Conservation (phyloP, 345 rosid genomes). For the Xanthoceras sorbifolium region DNA sequence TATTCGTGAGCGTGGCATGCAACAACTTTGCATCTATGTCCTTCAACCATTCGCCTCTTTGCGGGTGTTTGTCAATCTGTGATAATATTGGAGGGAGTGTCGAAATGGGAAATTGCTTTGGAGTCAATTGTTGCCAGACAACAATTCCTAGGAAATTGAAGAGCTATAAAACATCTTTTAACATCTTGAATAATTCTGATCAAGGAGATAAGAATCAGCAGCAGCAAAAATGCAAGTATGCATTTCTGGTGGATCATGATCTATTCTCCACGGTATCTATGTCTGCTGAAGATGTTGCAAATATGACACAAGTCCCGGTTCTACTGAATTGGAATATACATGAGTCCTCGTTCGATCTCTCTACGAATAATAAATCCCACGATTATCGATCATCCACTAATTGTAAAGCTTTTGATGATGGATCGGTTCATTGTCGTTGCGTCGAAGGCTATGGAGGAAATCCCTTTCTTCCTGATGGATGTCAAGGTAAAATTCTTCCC, state of each 20-base stretch:
- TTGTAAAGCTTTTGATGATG: background rate
- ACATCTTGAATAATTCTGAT: background rate
- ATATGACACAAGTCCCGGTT: background rate
- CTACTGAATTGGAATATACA: background rate
- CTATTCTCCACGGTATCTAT: background rate
- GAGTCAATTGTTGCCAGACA: background rate
- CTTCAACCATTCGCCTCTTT: background rate
- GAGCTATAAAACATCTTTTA: background rate
- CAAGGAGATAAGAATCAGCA: background rate
- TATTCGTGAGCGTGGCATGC: background rate
- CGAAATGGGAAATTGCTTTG: background rate
- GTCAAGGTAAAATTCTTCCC: background rate
- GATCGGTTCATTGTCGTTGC: background rate
- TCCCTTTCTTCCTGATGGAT: background rate
- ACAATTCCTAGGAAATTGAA: background rate
- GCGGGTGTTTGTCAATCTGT: constrained; percentile 6
- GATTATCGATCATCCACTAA: background rate
- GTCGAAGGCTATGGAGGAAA: background rate
- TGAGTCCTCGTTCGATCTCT: background rate
- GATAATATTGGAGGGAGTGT: background rate
- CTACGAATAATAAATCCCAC: background rate
- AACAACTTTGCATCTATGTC: background rate
- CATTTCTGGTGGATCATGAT: background rate
- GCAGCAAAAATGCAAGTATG: background rate
- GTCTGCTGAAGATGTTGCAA: background rate